Conservation (phyloP, 306 rosid species). For the Biancaea sappan region DNA sequence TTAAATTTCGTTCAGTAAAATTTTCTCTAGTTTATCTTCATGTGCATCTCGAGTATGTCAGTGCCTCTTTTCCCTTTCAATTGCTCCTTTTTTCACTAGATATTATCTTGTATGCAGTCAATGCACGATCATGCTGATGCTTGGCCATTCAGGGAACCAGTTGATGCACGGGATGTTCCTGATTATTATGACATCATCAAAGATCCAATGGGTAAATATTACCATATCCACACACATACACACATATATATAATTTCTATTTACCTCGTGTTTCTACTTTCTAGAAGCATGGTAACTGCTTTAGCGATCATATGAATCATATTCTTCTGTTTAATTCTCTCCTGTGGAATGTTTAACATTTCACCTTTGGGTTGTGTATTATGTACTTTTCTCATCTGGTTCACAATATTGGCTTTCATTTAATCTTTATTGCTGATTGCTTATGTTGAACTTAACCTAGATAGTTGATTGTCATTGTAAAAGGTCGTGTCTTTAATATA, state of each 20-base stretch:
- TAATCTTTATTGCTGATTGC: not conserved
- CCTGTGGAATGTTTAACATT: not conserved
- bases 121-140: conserved; percentile 86
- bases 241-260: not conserved
- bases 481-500: conserved; percentile 6
- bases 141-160: conserved; percentile 99
- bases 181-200: conserved; percentile 94
- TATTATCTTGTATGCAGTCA: conserved; percentile 50
- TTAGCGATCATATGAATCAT: not conserved
- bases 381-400: not conserved
- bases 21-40: not conserved
- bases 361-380: conserved; percentile 1
- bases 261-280: not conserved
- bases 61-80: not conserved
- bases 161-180: conserved; percentile 90
- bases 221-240: not conserved
- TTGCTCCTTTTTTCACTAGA: conserved; percentile 13
- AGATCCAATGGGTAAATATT: conserved; percentile 87
- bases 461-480: not conserved
- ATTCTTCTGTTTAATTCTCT: not conserved
- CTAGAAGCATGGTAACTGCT: conserved; percentile 18
- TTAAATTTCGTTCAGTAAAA: not conserved
- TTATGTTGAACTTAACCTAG: not conserved
- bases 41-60: not conserved
- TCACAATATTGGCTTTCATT: not conserved